Conservation (phyloP, 2,329 filamentous ascomycete species). For the Trichophyton mentagrophytes region DNA sequence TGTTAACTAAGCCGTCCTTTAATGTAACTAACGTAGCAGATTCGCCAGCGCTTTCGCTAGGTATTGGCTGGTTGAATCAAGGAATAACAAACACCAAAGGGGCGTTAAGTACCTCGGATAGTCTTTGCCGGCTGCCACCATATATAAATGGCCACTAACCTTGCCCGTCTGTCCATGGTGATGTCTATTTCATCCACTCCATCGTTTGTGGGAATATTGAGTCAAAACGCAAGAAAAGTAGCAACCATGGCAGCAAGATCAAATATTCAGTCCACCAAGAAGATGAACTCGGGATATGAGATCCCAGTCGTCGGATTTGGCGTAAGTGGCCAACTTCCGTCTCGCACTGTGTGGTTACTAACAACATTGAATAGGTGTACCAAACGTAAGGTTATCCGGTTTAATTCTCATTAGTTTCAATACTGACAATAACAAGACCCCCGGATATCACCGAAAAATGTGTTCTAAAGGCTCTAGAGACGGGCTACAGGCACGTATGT, state of each 20-base stretch:
- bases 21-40: not conserved
- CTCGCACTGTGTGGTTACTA: not conserved
- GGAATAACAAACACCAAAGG: not conserved
- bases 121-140: not conserved
- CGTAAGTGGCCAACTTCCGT: slow-evolving; percentile 20
- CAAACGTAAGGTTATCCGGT: slow-evolving; percentile 22
- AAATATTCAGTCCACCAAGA: slow-evolving; percentile 26
- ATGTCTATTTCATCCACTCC: not conserved
- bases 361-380: slow-evolving; percentile 22
- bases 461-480: slow-evolving; percentile 42
- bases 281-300: slow-evolving; percentile 47
- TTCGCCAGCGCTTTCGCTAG: not conserved
- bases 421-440: slow-evolving; percentile 30
- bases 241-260: slow-evolving; percentile 12
- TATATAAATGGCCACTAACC: not conserved
- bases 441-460: slow-evolving; percentile 46
- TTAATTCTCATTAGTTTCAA: not conserved
- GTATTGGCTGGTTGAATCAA: not conserved
- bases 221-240: not conserved
- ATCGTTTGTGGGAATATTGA: not conserved
- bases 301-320: slow-evolving; percentile 45
- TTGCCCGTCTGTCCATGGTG: not conserved
- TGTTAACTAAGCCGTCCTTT: not conserved
- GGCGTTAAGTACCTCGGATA: not conserved
- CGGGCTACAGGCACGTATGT: slow-evolving; percentile 45